Evolutionary conservation across 306 rosid genomes (phyloP).

Genomic region (Fragaria iinumae): DNA sequence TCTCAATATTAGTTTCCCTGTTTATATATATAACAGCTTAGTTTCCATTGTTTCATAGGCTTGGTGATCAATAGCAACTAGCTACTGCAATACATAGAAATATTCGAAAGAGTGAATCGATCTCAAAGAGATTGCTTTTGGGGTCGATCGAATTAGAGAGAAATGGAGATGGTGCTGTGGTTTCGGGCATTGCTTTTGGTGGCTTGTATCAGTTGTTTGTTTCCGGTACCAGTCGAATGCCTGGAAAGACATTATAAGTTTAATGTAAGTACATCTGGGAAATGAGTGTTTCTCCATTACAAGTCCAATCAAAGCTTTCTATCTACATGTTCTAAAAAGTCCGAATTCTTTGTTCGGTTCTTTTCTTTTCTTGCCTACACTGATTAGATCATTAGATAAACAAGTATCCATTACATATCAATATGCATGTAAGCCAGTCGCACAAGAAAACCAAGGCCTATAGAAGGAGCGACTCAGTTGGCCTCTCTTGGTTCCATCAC

Average conservation of each 20-base stretch:
- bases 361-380: neutral
- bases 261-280: slow-evolving; percentile 29
- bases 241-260: slow-evolving; percentile 50
- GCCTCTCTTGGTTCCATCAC: neutral
- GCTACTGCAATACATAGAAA: neutral
- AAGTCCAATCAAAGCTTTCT: neutral
- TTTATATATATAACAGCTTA: neutral
- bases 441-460: neutral
- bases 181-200: slow-evolving; percentile 20
- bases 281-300: neutral
- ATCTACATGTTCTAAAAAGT: neutral
- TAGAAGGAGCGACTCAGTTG: neutral
- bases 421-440: neutral
- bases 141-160: neutral
- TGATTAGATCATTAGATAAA: neutral
- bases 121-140: neutral
- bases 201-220: slow-evolving; percentile 19
- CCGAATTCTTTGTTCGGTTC: neutral
- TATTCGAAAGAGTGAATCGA: neutral
- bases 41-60: neutral
- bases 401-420: neutral
- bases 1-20: neutral
- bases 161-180: slow-evolving; percentile 14
- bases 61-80: neutral
- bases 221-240: slow-evolving; percentile 38